These are phyloP conservation scores for Candida silvicultrix DNA, from an alignment of 805 yeast genomes.

Conservation along the genomic window DNA sequence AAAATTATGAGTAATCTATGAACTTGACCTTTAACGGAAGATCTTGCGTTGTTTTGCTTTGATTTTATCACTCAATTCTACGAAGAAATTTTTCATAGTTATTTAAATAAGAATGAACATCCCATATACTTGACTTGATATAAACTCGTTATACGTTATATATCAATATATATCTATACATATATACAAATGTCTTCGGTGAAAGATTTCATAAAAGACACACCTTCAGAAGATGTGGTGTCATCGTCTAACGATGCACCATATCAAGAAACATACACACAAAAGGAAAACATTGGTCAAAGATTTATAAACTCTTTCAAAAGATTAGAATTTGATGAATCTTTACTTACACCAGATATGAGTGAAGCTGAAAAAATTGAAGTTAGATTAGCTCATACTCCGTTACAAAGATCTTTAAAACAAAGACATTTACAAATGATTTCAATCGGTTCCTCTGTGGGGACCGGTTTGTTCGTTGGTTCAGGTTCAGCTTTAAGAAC, in stretches of 20 bases:
- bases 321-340: conserved; percentile 30
- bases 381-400: conserved; percentile 43
- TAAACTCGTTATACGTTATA: no score
- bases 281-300: conserved; percentile 4
- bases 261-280: background rate
- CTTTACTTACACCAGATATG: conserved; percentile 29
- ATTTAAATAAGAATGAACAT: no score
- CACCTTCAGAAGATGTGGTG: background rate
- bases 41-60: background rate
- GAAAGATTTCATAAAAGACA: background rate
- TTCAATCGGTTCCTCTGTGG: conserved; percentile 63
- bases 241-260: background rate
- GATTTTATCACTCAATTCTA: no score
- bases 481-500: conserved; percentile 50
- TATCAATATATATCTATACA: no score
- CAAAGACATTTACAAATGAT: conserved; percentile 59
- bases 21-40: background rate
- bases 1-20: background rate
- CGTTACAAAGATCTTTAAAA: conserved; percentile 48
- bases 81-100: no score
- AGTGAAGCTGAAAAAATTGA: conserved; percentile 37
- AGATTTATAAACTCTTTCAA: conserved; percentile 32
- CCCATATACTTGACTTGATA: no score
- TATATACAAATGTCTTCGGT: background rate
- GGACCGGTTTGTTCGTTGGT: conserved; percentile 65